A percentile compares a stretch with the other conserved stretches of the same genome.
These are phyloP conservation scores for Pleurotus ostreatus DNA, from an alignment of 768 basidiomycete species.

Conservation along the genomic window DNA sequence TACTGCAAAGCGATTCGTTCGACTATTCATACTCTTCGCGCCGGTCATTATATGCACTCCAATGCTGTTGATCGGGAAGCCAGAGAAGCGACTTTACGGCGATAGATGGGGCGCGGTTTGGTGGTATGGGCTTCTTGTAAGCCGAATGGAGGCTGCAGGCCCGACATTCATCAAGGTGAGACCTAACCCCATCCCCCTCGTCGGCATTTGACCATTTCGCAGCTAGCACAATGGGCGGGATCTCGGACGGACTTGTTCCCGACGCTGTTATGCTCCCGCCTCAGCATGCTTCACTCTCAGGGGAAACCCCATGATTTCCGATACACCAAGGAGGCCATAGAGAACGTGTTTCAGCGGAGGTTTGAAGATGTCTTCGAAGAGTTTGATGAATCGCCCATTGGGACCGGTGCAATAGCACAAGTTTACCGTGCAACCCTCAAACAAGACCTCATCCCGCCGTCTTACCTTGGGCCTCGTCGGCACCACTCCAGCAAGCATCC, in stretches of 20 bases:
- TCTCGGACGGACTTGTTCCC: slow-evolving; percentile 95
- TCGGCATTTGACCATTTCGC: slow-evolving; percentile 14
- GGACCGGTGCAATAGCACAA: slow-evolving; percentile 99
- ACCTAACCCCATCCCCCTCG: background rate
- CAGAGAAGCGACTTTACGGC: slow-evolving; percentile 51
- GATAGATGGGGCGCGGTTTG: slow-evolving; percentile 92
- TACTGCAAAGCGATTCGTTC: slow-evolving; percentile 78
- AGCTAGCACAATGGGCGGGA: slow-evolving; percentile 99
- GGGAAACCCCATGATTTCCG: slow-evolving; percentile 75
- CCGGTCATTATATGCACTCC: slow-evolving; percentile 84
- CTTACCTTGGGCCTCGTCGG: slow-evolving; percentile 76
- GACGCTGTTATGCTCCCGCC: slow-evolving; percentile 71
- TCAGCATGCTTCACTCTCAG: slow-evolving; percentile 86
- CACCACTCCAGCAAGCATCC: slow-evolving; percentile 32
- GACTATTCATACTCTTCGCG: slow-evolving; percentile 77
- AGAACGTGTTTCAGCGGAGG: slow-evolving; percentile 75
- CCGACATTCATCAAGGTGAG: slow-evolving; percentile 95
- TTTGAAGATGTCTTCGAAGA: slow-evolving; percentile 90
- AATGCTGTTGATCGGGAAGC: slow-evolving; percentile 71
- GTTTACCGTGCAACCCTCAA: slow-evolving; percentile 89
- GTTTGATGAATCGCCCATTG: slow-evolving; percentile 84
- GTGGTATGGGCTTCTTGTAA: slow-evolving; percentile 93
- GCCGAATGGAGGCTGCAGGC: slow-evolving; percentile 90
- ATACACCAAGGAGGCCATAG: slow-evolving; percentile 80
- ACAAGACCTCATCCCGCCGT: slow-evolving; percentile 78